phyloP scores from a whole-genome alignment of 345 rosid genomes.

The Eucalyptus curtisii region DNA sequence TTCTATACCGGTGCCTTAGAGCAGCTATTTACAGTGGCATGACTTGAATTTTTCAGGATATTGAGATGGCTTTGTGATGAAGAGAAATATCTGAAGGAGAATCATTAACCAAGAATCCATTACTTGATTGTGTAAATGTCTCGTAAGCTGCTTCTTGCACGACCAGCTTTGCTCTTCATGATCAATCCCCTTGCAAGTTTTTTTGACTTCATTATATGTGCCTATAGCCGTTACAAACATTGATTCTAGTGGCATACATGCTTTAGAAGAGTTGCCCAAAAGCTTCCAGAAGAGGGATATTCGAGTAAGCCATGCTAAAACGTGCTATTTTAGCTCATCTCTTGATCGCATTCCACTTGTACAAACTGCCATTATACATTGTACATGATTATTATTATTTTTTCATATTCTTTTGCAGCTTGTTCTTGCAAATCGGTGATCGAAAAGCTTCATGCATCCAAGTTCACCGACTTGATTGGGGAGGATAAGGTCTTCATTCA shows the following conservation, averaged over 20 bases:
- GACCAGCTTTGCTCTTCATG: background rate
- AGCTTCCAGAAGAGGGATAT: constrained; percentile 50
- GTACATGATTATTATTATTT: background rate
- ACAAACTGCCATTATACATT: background rate
- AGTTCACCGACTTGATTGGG: constrained; percentile 35
- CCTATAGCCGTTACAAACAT: constrained; percentile 65
- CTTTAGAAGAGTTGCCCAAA: constrained; percentile 48
- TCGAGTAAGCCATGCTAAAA: constrained; percentile 16
- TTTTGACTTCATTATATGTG: background rate
- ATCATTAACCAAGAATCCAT: constrained; percentile 28
- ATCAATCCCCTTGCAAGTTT: background rate
- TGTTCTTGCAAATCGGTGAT: constrained; percentile 65
- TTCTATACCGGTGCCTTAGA: background rate
- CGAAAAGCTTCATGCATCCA: constrained; percentile 56
- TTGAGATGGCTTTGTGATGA: constrained; percentile 68
- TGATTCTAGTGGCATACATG: constrained; percentile 79
- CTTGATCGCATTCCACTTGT: background rate
- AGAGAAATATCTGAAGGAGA: constrained; percentile 31
- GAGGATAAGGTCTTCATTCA: constrained; percentile 41
- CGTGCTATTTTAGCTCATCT: background rate
- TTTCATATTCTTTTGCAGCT: constrained; percentile 18
- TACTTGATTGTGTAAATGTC: constrained; percentile 68
- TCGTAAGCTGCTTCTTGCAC: constrained; percentile 16
- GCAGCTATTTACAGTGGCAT: background rate
- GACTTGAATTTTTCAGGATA: constrained; percentile 25